A percentile compares a stretch with the other conserved stretches of the same genome.
These are phyloP conservation scores for Exophiala alcalophila DNA, from an alignment of 2,329 filamentous ascomycete genomes.

Conservation along the genomic window DNA sequence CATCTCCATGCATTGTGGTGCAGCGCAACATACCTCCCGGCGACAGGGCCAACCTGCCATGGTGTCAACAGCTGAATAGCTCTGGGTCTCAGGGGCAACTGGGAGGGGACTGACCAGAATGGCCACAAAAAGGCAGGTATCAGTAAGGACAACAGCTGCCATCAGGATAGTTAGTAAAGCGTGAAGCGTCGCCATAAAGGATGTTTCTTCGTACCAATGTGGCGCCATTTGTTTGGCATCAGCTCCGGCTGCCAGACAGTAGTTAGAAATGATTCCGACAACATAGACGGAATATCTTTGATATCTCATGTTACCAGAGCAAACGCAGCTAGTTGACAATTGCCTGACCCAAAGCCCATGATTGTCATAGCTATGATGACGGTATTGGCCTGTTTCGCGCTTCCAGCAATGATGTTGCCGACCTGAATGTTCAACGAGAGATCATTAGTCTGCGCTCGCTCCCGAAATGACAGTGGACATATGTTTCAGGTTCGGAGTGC, in stretches of 20 bases:
- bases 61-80: background rate
- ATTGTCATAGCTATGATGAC: conserved; percentile 8
- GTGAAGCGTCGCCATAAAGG: background rate
- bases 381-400: background rate
- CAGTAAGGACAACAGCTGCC: conserved; percentile 41
- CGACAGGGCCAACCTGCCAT: conserved; percentile 27
- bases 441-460: background rate
- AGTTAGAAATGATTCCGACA: background rate
- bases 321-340: conserved; percentile 45
- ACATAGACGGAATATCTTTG: too few relatives aligned
- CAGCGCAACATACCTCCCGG: background rate
- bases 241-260: conserved; percentile 30
- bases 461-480: too few relatives aligned
- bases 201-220: conserved; percentile 34
- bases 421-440: conserved; percentile 13
- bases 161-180: background rate
- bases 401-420: conserved; percentile 8
- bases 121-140: conserved; percentile 44
- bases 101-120: conserved; percentile 48
- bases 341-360: conserved; percentile 4
- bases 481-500: too few relatives aligned
- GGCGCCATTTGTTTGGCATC: conserved; percentile 50
- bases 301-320: conserved; percentile 28
- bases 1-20: conserved; percentile 43
- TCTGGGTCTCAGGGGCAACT: too few relatives aligned